phyloP scores from a whole-genome alignment of 192 early-diverging fungal species.

The Tieghemiomyces parasiticus region DNA sequence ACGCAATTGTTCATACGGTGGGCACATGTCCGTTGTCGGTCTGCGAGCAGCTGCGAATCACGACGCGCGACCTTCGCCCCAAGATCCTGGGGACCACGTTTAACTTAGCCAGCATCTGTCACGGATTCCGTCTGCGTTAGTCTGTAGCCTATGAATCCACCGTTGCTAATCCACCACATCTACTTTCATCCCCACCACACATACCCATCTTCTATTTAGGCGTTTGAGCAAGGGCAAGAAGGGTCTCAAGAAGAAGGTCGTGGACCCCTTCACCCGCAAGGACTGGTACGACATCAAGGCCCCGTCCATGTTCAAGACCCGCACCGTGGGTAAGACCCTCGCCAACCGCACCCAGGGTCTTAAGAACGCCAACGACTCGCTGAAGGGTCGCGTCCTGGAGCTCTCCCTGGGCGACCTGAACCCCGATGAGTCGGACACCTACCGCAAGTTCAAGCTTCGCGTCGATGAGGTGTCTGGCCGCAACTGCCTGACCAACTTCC shows the following conservation, averaged over 20 bases:
- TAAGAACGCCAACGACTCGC: slow-evolving; percentile 89
- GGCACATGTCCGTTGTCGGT: not conserved
- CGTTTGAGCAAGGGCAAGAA: slow-evolving; percentile 97
- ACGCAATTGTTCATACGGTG: not conserved
- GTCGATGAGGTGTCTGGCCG: slow-evolving; percentile 96
- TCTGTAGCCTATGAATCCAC: not conserved
- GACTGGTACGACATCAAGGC: slow-evolving; percentile 99
- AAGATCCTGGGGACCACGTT: no score
- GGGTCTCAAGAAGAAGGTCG: slow-evolving; percentile 97
- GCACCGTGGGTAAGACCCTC: slow-evolving; percentile 96
- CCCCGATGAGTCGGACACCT: slow-evolving; percentile 80
- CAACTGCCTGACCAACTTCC: slow-evolving; percentile 99
- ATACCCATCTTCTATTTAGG: no score
- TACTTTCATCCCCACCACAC: slow-evolving; percentile 9
- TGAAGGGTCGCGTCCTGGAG: slow-evolving; percentile 95
- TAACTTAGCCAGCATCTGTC: not conserved
- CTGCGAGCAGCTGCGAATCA: not conserved
- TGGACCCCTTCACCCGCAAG: slow-evolving; percentile 99
- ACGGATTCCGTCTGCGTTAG: not conserved
- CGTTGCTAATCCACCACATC: not conserved
- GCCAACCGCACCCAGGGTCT: slow-evolving; percentile 99
- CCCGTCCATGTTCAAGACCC: slow-evolving; percentile 87
- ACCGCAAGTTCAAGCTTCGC: slow-evolving; percentile 96
- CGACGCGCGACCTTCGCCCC: not conserved
- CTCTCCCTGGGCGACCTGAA: slow-evolving; percentile 92